A percentile compares a stretch with the other conserved stretches of the same genome.
phyloP scores from a whole-genome alignment of 768 basidiomycete species.

The Chiua virens region DNA sequence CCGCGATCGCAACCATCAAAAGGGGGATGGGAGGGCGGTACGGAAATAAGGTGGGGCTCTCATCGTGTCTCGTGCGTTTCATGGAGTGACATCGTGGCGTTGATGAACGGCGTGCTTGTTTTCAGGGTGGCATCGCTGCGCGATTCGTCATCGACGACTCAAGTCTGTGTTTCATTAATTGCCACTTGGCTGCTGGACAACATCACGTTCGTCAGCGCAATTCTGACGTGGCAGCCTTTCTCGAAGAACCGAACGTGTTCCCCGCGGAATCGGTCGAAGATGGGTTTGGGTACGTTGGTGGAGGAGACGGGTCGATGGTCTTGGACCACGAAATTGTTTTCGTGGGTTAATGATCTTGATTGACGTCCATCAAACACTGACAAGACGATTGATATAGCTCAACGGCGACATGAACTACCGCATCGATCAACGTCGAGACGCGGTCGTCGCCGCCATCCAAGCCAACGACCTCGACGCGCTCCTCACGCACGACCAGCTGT shows the following conservation, averaged over 20 bases:
- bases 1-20: constrained; percentile 81
- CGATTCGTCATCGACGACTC: constrained; percentile 90
- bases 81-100: constrained; percentile 1
- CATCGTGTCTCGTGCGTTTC: not conserved
- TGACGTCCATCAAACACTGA: constrained; percentile 3
- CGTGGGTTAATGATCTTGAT: constrained; percentile 36
- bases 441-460: constrained; percentile 70
- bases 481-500: constrained; percentile 79
- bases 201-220: constrained; percentile 79
- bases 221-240: constrained; percentile 80
- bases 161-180: constrained; percentile 93
- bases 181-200: constrained; percentile 96
- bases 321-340: constrained; percentile 95
- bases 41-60: constrained; percentile 82
- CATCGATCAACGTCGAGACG: constrained; percentile 88
- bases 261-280: constrained; percentile 50
- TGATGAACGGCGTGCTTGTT: not conserved
- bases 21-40: constrained; percentile 91
- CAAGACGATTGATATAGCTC: constrained; percentile 43
- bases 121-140: constrained; percentile 85
- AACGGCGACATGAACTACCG: constrained; percentile 98
- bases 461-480: constrained; percentile 64
- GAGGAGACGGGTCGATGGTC: constrained; percentile 91
- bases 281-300: constrained; percentile 73
- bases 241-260: constrained; percentile 80